phyloP scores from a whole-genome alignment of 164 flowering plant genomes.

The Chimonanthus praecox region DNA sequence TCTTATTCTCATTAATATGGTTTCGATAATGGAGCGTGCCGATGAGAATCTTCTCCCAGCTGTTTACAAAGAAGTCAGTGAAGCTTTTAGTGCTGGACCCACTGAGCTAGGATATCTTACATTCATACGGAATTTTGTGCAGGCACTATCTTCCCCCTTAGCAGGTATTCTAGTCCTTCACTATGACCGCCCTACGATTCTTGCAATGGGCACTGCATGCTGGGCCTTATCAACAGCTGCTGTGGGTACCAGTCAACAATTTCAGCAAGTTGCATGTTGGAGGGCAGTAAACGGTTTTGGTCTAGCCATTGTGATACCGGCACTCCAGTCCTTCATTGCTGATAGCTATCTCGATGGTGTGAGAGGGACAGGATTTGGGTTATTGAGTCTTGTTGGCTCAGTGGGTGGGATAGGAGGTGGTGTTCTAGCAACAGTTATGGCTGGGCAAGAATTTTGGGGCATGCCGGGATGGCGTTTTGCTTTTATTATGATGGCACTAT shows the following conservation, averaged over 20 bases:
- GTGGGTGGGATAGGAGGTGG: conserved; percentile 93
- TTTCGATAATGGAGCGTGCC: conserved; percentile 92
- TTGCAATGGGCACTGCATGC: conserved; percentile 73
- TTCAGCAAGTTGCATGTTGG: conserved; percentile 83
- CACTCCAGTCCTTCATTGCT: conserved; percentile 92
- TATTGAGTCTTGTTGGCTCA: conserved; percentile 69
- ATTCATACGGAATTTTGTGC: conserved; percentile 74
- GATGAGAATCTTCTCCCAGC: conserved; percentile 94
- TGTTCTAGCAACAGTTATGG: conserved; percentile 85
- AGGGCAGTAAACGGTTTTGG: conserved; percentile 91
- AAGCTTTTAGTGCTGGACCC: conserved; percentile 79
- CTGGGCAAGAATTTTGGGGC: conserved; percentile 70
- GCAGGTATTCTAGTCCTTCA: conserved; percentile 75
- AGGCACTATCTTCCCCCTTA: conserved; percentile 75
- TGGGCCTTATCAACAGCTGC: conserved; percentile 99
- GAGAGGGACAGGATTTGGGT: conserved; percentile 86
- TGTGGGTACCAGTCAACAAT: conserved; percentile 68
- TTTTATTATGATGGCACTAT: conserved; percentile 70
- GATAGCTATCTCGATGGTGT: conserved; percentile 82
- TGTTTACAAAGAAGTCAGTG: conserved; percentile 97
- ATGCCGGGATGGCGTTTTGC: conserved; percentile 87
- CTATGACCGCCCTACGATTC: conserved; percentile 83
- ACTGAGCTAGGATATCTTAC: conserved; percentile 92
- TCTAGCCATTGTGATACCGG: conserved; percentile 93
- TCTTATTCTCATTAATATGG: conserved; percentile 84